Evolutionary conservation across 768 basidiomycete species (phyloP).

Genomic region (Tulasnella sp.): DNA sequence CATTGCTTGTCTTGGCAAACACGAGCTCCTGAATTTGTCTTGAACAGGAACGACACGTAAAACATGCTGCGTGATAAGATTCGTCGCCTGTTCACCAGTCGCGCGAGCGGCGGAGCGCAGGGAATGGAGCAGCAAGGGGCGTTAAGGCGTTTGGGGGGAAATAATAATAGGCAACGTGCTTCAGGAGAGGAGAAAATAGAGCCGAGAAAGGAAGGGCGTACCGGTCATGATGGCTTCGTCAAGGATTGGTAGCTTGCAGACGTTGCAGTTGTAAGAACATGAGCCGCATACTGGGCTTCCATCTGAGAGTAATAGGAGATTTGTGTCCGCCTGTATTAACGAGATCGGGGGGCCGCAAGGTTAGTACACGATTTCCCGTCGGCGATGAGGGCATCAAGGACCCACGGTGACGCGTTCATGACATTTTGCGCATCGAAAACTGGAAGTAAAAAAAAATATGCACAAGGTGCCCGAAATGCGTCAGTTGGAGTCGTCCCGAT

Average conservation of each 20-base stretch:
- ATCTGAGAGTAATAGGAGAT: slow-evolving; percentile 92
- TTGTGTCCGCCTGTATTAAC: slow-evolving; percentile 69
- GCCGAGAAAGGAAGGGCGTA: slow-evolving; percentile 8
- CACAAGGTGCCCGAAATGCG: background rate
- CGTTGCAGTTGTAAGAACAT: slow-evolving; percentile 93
- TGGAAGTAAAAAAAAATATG: slow-evolving; percentile 33
- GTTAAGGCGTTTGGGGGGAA: background rate
- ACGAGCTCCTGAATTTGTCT: slow-evolving; percentile 96
- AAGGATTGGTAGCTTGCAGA: slow-evolving; percentile 89
- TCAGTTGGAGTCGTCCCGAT: background rate
- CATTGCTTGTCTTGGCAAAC: slow-evolving; percentile 96
- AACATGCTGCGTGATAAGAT: slow-evolving; percentile 97
- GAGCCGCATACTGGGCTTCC: slow-evolving; percentile 94
- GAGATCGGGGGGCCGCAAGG: slow-evolving; percentile 33
- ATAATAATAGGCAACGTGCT: background rate
- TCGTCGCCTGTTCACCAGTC: slow-evolving; percentile 59
- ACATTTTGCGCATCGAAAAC: slow-evolving; percentile 96
- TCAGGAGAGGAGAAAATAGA: background rate
- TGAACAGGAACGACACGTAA: slow-evolving; percentile 94
- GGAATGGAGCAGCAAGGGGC: background rate
- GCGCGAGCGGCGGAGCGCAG: background rate
- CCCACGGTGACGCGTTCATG: slow-evolving; percentile 59
- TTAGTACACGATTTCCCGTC: background rate
- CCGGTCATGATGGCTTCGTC: slow-evolving; percentile 99
- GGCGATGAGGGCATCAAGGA: background rate